Evolutionary conservation across 805 yeast genomes (phyloP).

Genomic region (Suhomyces faveliae): DNA sequence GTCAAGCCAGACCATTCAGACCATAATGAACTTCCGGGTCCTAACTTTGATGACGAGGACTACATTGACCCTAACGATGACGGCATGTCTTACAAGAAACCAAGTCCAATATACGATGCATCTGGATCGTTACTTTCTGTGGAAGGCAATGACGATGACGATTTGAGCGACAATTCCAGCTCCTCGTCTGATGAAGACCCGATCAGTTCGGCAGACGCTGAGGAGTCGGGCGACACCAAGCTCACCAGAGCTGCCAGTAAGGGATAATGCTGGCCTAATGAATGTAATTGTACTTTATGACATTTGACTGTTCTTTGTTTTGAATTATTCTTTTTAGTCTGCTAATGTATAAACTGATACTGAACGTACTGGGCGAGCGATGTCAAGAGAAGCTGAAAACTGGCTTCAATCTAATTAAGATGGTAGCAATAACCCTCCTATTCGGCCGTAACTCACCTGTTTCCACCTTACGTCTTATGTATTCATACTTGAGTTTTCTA

Average conservation of each 20-base stretch:
- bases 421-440: too few relatives aligned
- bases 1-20: slow-evolving; percentile 47
- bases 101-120: slow-evolving; percentile 60
- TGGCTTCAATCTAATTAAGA: too few relatives aligned
- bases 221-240: slow-evolving; percentile 17
- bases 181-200: slow-evolving; percentile 31
- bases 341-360: background rate
- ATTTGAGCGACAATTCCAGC: slow-evolving; percentile 32
- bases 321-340: background rate
- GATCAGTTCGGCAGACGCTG: slow-evolving; percentile 20
- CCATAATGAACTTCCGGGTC: slow-evolving; percentile 18
- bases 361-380: too few relatives aligned
- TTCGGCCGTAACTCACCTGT: too few relatives aligned
- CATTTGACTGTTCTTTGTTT: background rate
- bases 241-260: slow-evolving; percentile 43
- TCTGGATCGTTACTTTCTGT: slow-evolving; percentile 11
- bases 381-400: too few relatives aligned
- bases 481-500: too few relatives aligned
- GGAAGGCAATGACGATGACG: slow-evolving; percentile 18
- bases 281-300: slow-evolving; percentile 5
- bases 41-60: slow-evolving; percentile 48
- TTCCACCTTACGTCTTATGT: too few relatives aligned
- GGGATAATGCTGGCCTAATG: slow-evolving; percentile 19
- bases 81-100: slow-evolving; percentile 68
- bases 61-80: slow-evolving; percentile 81